phyloP scores from a whole-genome alignment of 768 basidiomycete species.

The Leccinum barrowsii region DNA sequence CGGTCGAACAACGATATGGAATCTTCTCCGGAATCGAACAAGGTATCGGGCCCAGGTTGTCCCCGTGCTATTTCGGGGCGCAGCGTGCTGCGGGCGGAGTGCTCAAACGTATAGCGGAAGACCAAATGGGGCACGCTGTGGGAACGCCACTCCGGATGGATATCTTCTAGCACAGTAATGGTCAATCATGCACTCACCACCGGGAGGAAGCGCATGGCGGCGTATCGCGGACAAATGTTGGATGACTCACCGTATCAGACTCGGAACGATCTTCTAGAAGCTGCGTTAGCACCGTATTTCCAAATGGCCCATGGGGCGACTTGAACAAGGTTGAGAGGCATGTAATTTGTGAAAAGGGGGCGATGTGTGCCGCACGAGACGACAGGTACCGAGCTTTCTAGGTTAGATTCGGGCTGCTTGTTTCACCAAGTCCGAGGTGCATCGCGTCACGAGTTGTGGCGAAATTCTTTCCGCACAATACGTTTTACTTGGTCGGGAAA shows the following conservation, averaged over 20 bases:
- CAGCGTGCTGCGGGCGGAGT: background rate
- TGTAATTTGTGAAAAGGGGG: background rate
- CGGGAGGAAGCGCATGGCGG: conserved; percentile 1
- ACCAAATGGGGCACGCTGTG: conserved; percentile 8
- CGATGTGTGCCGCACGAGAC: background rate
- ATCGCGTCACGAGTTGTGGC: background rate
- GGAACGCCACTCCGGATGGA: background rate
- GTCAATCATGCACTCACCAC: background rate
- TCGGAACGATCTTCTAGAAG: background rate
- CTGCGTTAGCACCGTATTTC: background rate
- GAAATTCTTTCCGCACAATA: background rate
- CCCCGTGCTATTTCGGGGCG: background rate
- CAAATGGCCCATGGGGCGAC: conserved; percentile 9
- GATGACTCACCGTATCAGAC: background rate
- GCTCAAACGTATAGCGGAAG: background rate
- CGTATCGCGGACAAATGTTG: background rate
- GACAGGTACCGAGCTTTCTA: background rate
- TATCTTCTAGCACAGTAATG: background rate
- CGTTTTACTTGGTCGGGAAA: background rate
- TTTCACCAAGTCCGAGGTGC: no score
- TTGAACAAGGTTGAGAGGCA: conserved; percentile 1
- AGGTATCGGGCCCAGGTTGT: background rate
- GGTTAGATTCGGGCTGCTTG: background rate
- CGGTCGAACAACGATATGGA: conserved; percentile 1
- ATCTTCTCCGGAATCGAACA: background rate